A percentile compares a stretch with the other conserved stretches of the same genome.
phyloP scores from a whole-genome alignment of 257 asterid species.

The Scutellaria minor region DNA sequence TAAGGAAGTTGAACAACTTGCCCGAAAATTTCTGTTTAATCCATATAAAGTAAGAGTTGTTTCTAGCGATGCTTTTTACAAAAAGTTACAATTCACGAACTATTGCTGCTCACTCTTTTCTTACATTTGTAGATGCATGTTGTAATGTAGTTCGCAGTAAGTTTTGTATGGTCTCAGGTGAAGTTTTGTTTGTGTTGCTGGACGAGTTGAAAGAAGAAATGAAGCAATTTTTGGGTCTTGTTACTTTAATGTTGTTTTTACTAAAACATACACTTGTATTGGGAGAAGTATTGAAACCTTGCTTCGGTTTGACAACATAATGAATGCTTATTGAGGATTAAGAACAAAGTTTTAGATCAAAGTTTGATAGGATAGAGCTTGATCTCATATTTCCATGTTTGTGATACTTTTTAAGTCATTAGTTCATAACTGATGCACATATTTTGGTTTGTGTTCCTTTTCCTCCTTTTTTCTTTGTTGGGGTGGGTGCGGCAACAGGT shows the following conservation, averaged over 20 bases:
- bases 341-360: neutral
- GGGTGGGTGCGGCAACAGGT: constrained; percentile 53
- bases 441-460: neutral
- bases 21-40: constrained; percentile 69
- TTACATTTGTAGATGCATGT: neutral
- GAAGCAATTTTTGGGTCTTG: neutral
- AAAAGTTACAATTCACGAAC: neutral
- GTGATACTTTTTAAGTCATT: constrained; percentile 8
- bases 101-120: constrained; percentile 1
- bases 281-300: constrained; percentile 15
- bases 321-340: constrained; percentile 14
- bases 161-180: constrained; percentile 8
- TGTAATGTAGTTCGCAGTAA: neutral
- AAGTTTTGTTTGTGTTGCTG: constrained; percentile 3
- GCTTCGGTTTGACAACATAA: constrained; percentile 13
- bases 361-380: constrained; percentile 19
- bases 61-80: constrained; percentile 8
- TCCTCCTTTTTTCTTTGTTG: constrained; percentile 11
- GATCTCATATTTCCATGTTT: neutral
- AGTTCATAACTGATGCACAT: constrained; percentile 15
- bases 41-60: constrained; percentile 74
- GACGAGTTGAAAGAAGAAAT: neutral
- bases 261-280: neutral
- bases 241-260: neutral
- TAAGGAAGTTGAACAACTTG: constrained; percentile 97